A percentile compares a stretch with the other conserved stretches of the same genome.
These are phyloP conservation scores for Dactylis glomerata DNA, from an alignment of 176 grass and related monocot species.

Conservation along the genomic window DNA sequence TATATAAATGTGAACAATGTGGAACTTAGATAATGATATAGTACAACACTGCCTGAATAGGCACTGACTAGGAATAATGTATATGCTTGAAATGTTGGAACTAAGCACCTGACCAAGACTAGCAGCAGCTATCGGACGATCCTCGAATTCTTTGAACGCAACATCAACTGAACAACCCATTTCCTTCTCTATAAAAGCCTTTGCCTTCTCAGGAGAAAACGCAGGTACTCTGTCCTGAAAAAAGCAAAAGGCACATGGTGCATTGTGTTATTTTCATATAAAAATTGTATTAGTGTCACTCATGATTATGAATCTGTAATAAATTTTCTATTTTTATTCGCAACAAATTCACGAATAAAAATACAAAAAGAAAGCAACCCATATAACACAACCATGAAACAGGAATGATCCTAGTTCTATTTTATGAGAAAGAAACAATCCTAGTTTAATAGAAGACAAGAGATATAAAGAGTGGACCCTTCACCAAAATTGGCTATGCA, in stretches of 20 bases:
- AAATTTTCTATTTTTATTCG: background rate
- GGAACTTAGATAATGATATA: slow-evolving; percentile 3
- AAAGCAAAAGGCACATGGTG: slow-evolving; percentile 16
- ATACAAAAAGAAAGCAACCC: background rate
- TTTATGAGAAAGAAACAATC: background rate
- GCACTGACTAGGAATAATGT: slow-evolving; percentile 8
- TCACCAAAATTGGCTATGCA: background rate
- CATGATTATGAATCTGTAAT: slow-evolving; percentile 1
- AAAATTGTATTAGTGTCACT: background rate
- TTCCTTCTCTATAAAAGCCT: slow-evolving; percentile 74
- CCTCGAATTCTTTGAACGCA: slow-evolving; percentile 89
- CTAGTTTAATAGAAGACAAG: background rate
- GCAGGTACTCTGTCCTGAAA: slow-evolving; percentile 91
- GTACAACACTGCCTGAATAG: background rate
- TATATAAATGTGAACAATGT: background rate
- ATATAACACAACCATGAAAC: background rate
- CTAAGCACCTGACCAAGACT: slow-evolving; percentile 95
- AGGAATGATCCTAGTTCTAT: background rate
- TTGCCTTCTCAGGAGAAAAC: slow-evolving; percentile 93
- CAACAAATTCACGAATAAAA: background rate
- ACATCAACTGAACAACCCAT: slow-evolving; percentile 78
- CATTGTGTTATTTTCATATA: slow-evolving; percentile 4
- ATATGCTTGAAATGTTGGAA: slow-evolving; percentile 15
- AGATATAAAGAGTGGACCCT: background rate
- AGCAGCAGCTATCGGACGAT: slow-evolving; percentile 84